Evolutionary conservation across 1,284 basidiomycete genomes (phyloP).

Genomic region (Sanghuangporus baumii): DNA sequence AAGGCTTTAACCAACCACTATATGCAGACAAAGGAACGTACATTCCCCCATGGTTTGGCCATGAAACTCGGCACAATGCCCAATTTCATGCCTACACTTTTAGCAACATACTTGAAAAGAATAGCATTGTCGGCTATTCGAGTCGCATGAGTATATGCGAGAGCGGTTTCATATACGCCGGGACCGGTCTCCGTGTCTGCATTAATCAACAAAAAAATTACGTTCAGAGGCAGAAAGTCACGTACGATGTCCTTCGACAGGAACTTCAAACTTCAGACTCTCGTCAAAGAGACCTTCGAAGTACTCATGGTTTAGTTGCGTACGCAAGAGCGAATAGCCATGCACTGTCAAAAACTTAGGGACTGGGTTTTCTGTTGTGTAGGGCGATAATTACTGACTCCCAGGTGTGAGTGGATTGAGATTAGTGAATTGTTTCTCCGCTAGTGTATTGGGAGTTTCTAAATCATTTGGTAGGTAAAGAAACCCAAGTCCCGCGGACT

Average conservation of each 20-base stretch:
- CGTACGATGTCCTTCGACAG: slow-evolving; percentile 90
- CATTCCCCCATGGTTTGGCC: slow-evolving; percentile 94
- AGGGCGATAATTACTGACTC: slow-evolving; percentile 50
- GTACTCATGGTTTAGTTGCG: slow-evolving; percentile 85
- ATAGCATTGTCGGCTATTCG: slow-evolving; percentile 94
- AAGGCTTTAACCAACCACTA: not conserved
- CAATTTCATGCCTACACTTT: slow-evolving; percentile 87
- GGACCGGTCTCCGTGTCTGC: slow-evolving; percentile 94
- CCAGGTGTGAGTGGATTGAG: slow-evolving; percentile 84
- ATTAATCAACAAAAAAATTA: slow-evolving; percentile 5
- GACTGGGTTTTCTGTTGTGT: not conserved
- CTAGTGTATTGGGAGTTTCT: slow-evolving; percentile 77
- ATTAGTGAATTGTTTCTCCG: slow-evolving; percentile 73
- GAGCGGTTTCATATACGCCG: slow-evolving; percentile 89
- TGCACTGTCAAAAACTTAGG: slow-evolving; percentile 58
- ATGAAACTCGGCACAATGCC: slow-evolving; percentile 94
- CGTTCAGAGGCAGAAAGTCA: slow-evolving; percentile 18
- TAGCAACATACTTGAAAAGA: slow-evolving; percentile 89
- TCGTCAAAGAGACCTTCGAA: slow-evolving; percentile 87
- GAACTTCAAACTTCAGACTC: slow-evolving; percentile 68
- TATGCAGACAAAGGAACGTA: slow-evolving; percentile 33
- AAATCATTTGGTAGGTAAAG: not conserved
- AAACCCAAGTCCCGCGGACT: not conserved
- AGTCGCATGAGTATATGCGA: slow-evolving; percentile 81
- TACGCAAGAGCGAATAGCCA: slow-evolving; percentile 86